Conservation (phyloP, 495 filamentous ascomycete genomes). For the Podospora appendiculata region DNA sequence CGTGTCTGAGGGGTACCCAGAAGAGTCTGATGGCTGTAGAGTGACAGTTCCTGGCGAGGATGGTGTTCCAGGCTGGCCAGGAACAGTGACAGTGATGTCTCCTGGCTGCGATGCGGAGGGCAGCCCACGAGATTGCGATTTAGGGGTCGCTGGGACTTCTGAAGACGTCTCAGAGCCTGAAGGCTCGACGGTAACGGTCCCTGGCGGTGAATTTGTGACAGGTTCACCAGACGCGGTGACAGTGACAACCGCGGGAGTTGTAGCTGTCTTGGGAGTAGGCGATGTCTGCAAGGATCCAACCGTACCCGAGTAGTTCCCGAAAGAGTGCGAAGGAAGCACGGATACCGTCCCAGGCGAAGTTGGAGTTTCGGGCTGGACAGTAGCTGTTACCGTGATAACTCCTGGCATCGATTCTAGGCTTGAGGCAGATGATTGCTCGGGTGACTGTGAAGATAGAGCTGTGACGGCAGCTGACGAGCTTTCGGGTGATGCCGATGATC, state of each 20-base stretch:
- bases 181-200: neutral
- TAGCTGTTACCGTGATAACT: no score
- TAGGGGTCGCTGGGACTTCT: no score
- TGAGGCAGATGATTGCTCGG: no score
- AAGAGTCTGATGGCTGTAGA: neutral
- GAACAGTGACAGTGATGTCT: neutral
- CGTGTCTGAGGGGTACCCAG: neutral
- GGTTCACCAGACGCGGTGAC: constrained; percentile 4
- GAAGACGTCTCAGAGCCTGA: neutral
- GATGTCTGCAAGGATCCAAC: no score
- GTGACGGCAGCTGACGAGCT: neutral
- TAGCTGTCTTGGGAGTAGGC: neutral
- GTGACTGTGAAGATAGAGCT: neutral
- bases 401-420: no score
- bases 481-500: no score
- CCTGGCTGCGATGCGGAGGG: no score
- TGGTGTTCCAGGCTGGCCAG: neutral
- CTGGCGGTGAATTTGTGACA: neutral
- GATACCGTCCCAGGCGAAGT: no score
- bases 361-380: no score
- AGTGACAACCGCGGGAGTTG: neutral
- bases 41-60: neutral
- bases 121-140: no score
- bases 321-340: no score
- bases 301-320: no score